Conservation (phyloP, 192 early-diverging fungal species). For the Coemansia sp. region DNA sequence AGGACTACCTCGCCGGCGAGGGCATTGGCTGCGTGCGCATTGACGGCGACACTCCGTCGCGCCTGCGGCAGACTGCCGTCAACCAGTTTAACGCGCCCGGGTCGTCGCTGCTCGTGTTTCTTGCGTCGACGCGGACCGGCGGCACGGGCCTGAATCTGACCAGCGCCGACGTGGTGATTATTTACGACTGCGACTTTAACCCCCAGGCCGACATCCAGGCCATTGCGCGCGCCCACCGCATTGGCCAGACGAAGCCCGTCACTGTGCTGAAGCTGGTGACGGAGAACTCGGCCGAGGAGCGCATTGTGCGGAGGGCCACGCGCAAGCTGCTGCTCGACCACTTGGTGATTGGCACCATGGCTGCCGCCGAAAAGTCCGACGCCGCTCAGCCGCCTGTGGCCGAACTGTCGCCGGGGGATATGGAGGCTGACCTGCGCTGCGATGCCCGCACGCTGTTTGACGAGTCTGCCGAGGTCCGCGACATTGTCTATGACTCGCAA, state of each 20-base stretch:
- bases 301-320: conserved; percentile 92
- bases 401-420: conserved; percentile 3
- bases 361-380: conserved; percentile 70
- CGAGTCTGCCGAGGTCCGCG: conserved; percentile 57
- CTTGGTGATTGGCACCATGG: conserved; percentile 77
- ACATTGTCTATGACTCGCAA: conserved; percentile 26
- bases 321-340: conserved; percentile 98
- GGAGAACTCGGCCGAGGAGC: conserved; percentile 95
- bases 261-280: conserved; percentile 95
- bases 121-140: conserved; percentile 92
- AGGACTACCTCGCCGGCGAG: conserved; percentile 81
- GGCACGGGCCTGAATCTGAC: conserved; percentile 94
- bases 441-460: conserved; percentile 81
- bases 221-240: conserved; percentile 95
- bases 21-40: conserved; percentile 80
- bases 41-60: conserved; percentile 83
- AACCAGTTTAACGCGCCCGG: conserved; percentile 91
- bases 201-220: conserved; percentile 96
- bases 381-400: not conserved
- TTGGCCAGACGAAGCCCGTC: conserved; percentile 93
- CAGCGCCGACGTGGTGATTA: conserved; percentile 94
- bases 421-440: conserved; percentile 78
- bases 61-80: conserved; percentile 82
- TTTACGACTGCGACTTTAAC: conserved; percentile 92
- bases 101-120: conserved; percentile 85